Conservation (phyloP, 2,329 filamentous ascomycete species). For the Colletotrichum graminicola region DNA sequence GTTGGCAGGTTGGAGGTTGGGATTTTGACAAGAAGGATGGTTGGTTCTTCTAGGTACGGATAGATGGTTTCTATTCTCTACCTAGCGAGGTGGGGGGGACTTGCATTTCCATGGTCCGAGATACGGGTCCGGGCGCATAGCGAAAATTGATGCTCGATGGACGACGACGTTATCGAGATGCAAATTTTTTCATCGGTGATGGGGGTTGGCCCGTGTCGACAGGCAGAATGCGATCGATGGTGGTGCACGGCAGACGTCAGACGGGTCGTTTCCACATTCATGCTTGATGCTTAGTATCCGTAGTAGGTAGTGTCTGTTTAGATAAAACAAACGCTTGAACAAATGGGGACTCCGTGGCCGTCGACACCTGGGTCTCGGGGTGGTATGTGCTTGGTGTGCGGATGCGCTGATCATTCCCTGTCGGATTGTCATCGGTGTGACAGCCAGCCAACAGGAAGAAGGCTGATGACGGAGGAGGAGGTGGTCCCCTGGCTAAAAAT, state of each 20-base stretch:
- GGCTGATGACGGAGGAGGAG: slow-evolving; percentile 18
- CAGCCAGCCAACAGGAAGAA: slow-evolving; percentile 22
- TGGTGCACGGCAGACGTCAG: slow-evolving; percentile 18
- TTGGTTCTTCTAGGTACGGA: background rate
- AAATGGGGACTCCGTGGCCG: slow-evolving; percentile 38
- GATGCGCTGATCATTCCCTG: slow-evolving; percentile 12
- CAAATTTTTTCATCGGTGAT: slow-evolving; percentile 15
- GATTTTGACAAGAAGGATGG: background rate
- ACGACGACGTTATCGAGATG: slow-evolving; percentile 7
- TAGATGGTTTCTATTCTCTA: background rate
- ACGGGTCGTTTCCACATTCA: slow-evolving; percentile 15
- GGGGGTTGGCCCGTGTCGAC: slow-evolving; percentile 11
- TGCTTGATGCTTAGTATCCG: slow-evolving; percentile 2
- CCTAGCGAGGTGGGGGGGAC: background rate
- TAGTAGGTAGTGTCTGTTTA: background rate
- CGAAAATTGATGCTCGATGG: background rate
- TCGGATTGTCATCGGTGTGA: slow-evolving; percentile 18
- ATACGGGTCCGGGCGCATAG: background rate
- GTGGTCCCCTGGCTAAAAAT: slow-evolving; percentile 34
- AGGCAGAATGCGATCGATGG: background rate
- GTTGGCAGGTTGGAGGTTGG: slow-evolving; percentile 1
- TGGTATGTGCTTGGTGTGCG: background rate
- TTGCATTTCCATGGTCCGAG: background rate
- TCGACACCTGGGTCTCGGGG: slow-evolving; percentile 11
- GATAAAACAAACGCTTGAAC: slow-evolving; percentile 35